Conservation (phyloP, 2,329 filamentous ascomycete species). For the Zymoseptoria crescenta region DNA sequence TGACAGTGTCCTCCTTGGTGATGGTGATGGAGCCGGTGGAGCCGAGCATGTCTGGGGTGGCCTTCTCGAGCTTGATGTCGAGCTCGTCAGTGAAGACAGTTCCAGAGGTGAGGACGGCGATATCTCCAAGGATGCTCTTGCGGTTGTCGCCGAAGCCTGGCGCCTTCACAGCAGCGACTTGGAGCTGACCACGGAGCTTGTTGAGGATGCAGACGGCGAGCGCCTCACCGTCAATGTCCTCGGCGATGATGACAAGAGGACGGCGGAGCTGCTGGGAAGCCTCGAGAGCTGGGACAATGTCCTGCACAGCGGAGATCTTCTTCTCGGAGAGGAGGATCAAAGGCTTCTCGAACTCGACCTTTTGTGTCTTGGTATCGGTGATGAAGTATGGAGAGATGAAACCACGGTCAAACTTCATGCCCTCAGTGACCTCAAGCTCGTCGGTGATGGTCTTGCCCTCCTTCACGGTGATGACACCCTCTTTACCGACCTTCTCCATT, state of each 20-base stretch:
- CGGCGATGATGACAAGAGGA: conserved; percentile 94
- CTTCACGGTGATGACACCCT: conserved; percentile 99
- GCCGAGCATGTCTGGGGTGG: conserved; percentile 89
- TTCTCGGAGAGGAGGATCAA: conserved; percentile 98
- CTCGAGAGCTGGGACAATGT: conserved; percentile 97
- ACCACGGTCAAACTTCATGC: conserved; percentile 99
- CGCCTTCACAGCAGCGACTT: conserved; percentile 97
- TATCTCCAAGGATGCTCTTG: conserved; percentile 97
- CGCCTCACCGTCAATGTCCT: conserved; percentile 98
- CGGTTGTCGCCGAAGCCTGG: conserved; percentile 99
- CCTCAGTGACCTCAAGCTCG: conserved; percentile 97
- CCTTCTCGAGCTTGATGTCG: conserved; percentile 98
- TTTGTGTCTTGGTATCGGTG: conserved; percentile 96
- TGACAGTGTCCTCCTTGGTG: conserved; percentile 99
- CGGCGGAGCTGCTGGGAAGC: conserved; percentile 91
- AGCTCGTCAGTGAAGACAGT: conserved; percentile 98
- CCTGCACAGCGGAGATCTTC: conserved; percentile 99
- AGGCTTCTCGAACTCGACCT: conserved; percentile 99
- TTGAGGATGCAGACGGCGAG: conserved; percentile 98
- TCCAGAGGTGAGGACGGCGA: conserved; percentile 91
- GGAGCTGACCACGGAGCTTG: conserved; percentile 98
- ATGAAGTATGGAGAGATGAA: conserved; percentile 99
- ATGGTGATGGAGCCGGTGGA: conserved; percentile 98
- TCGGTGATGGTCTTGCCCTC: conserved; percentile 98
- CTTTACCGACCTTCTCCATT: conserved; percentile 99